Evolutionary conservation across 1,284 basidiomycete genomes (phyloP).

Genomic region (Cutaneotrichosporon spelunceum): DNA sequence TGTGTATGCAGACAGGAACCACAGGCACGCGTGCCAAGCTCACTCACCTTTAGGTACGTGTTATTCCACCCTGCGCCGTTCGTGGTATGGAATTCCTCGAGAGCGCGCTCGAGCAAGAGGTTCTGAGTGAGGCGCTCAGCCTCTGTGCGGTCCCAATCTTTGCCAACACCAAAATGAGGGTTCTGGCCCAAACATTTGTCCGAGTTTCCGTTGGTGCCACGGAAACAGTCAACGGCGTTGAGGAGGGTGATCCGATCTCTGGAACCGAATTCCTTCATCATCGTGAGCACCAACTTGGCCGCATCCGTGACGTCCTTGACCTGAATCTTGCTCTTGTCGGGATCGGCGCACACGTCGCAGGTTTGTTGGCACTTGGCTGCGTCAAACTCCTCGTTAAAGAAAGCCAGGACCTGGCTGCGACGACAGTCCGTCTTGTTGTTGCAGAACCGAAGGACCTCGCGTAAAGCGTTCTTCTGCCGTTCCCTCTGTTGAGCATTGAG

Average conservation of each 20-base stretch:
- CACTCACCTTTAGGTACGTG: conserved; percentile 46
- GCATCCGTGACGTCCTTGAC: conserved; percentile 44
- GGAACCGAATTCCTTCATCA: conserved; percentile 33
- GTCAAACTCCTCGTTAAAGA: conserved; percentile 52
- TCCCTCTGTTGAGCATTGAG: conserved; percentile 58
- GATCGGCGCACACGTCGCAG: conserved; percentile 49
- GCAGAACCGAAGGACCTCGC: conserved; percentile 70
- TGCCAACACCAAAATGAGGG: conserved; percentile 43
- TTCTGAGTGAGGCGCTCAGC: conserved; percentile 47
- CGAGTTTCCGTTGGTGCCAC: conserved; percentile 35
- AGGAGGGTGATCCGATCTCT: conserved; percentile 40
- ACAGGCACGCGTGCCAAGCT: neutral
- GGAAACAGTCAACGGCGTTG: conserved; percentile 46
- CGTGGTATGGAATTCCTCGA: conserved; percentile 38
- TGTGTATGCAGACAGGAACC: neutral
- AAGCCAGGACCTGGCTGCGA: conserved; percentile 69
- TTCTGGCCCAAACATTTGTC: conserved; percentile 38
- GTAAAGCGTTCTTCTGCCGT: conserved; percentile 59
- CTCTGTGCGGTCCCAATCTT: conserved; percentile 40
- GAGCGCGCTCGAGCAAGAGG: conserved; percentile 41
- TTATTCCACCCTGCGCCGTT: conserved; percentile 47
- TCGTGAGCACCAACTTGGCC: conserved; percentile 37
- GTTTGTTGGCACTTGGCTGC: conserved; percentile 44
- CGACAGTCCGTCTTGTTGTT: conserved; percentile 80
- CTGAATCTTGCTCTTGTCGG: conserved; percentile 32